Evolutionary conservation across 1,139 yeast species (phyloP), one percentile per base, ranked within the genome.

Genomic region (Blastobotrys malaysiensis): DNA sequence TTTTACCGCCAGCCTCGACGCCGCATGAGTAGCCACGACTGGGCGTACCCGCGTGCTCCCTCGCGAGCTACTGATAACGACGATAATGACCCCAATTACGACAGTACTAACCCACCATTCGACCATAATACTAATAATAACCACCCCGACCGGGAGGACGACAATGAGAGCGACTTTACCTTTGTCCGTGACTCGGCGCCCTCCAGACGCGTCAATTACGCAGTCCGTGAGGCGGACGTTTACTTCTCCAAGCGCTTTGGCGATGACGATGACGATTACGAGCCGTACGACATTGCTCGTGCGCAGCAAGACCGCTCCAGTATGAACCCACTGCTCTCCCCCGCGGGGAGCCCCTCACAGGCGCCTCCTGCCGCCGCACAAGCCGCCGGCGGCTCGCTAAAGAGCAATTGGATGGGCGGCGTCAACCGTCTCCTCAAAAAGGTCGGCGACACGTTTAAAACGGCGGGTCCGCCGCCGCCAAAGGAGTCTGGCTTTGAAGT

Each of bases 181-280:
- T 51, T 51, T 48, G 27, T 53, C 36, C 45, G 48, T 7, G 43
- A 31, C 19, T 43, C 24, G 6, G 19, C 46, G 27, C 19, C 39
- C 19, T 19, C 18, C 45, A 43, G 13, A 46, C 43, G 50, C 22
- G 69, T 65, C 9, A 65, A 70, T 51, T 70, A 70, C 55, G 73
- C 73, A 1, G 67, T 68, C 6, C 64, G 73, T 7, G 73, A 70
- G 53, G 68, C 73, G 1, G 73, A 70, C 51, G 61, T 69, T 48
- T 70, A 70, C 54, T 65, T 60, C 52, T 61, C 65, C 21, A 63
- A 65, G 46, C 50, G 62, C 16, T 9, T 31, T 46, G 22, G 43
- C 19, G 55, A 26, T 27, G 51, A 26, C 26, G 57, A 57, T 7
- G 61, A 59, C 1, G 57, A 51, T n/a, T 3, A 56, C 45, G 11